Conservation (phyloP, 78 protist genomes). For the Emiliania huxleyi region DNA sequence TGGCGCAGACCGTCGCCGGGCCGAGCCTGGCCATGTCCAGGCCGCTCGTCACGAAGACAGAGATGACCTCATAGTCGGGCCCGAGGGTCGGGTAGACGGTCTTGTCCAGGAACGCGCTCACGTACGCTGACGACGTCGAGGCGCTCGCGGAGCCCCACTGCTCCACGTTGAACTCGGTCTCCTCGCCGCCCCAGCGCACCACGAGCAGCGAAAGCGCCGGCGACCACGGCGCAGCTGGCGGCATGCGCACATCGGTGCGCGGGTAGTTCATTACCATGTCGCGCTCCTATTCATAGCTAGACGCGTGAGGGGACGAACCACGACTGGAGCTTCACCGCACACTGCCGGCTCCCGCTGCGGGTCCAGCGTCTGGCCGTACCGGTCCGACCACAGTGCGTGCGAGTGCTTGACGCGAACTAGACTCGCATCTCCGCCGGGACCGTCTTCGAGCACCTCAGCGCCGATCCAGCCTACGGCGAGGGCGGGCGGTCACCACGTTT, state of each 20-base stretch:
- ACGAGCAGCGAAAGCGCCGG: not conserved
- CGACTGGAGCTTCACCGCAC: too few relatives aligned
- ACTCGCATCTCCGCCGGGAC: not conserved
- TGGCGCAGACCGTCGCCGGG: not conserved
- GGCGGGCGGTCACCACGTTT: too few relatives aligned
- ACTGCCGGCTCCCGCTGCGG: too few relatives aligned
- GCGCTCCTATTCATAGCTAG: too few relatives aligned
- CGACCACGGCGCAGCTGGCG: too few relatives aligned
- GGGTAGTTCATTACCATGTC: not conserved
- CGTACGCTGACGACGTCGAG: conserved; percentile 19
- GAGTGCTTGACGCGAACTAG: not conserved
- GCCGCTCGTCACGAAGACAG: not conserved
- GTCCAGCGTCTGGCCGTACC: conserved; percentile 4
- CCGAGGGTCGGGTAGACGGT: not conserved
- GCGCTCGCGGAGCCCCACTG: conserved; percentile 43
- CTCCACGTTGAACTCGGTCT: conserved; percentile 9
- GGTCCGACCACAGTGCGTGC: conserved; percentile 26
- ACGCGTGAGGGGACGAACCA: too few relatives aligned
- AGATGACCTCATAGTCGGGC: not conserved
- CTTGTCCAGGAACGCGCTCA: not conserved
- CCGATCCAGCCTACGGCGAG: conserved; percentile 39
- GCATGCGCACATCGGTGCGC: conserved; percentile 14
- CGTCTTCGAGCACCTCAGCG: not conserved
- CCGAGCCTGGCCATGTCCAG: not conserved
- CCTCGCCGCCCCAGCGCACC: conserved; percentile 35